A percentile compares a stretch with the other conserved stretches of the same genome.
Evolutionary conservation across 2,329 filamentous ascomycete genomes (phyloP).

Genomic region (Fusarium concolor): DNA sequence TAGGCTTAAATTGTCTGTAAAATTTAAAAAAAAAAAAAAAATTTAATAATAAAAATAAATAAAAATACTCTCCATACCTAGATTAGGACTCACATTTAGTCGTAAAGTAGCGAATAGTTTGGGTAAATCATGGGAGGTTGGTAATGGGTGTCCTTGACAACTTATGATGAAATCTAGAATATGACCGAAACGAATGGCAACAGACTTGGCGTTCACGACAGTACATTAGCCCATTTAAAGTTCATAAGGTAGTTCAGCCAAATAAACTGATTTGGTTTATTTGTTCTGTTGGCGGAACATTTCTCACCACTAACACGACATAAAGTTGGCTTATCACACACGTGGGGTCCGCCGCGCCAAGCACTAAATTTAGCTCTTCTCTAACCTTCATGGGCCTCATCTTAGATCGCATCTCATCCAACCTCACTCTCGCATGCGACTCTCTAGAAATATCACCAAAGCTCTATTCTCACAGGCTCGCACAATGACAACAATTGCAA

Average conservation of each 20-base stretch:
- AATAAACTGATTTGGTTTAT: not conserved
- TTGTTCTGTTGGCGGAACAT: not conserved
- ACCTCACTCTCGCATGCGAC: slow-evolving; percentile 26
- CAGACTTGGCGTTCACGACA: no score
- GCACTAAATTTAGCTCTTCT: slow-evolving; percentile 14
- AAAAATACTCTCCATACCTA: no score
- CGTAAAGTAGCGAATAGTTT: no score
- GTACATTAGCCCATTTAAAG: not conserved
- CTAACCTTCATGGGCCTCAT: slow-evolving; percentile 16
- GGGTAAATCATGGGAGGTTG: no score
- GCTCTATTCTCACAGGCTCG: slow-evolving; percentile 21
- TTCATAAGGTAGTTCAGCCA: not conserved
- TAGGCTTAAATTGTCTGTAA: no score
- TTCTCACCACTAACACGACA: not conserved
- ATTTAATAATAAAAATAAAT: no score
- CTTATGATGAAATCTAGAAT: not conserved
- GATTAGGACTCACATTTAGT: no score
- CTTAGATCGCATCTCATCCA: not conserved
- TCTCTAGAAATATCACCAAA: slow-evolving; percentile 10
- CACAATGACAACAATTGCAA: slow-evolving; percentile 67
- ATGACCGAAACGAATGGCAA: not conserved
- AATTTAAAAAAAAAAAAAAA: no score
- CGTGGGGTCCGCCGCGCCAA: slow-evolving; percentile 5
- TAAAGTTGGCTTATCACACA: not conserved
- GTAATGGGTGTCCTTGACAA: no score